Percentiles rank a stretch among this genome's conserved stretches.
phyloP scores from a whole-genome alignment of 352 stramenopile species.

The Plasmopara halstedii region DNA sequence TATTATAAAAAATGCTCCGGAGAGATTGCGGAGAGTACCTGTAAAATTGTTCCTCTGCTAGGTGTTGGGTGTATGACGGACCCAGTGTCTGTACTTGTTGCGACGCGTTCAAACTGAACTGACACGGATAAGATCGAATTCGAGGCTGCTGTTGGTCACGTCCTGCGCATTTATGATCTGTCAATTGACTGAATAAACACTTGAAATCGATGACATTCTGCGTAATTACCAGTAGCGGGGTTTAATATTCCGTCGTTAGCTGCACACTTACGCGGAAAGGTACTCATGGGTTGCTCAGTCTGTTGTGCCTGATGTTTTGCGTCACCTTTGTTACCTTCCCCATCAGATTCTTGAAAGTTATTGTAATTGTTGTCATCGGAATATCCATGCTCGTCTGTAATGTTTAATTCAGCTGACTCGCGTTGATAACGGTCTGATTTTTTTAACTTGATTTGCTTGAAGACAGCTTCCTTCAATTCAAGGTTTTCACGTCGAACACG shows the following conservation, averaged over 20 bases:
- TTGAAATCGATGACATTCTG: conserved; percentile 12
- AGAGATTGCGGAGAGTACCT: conserved; percentile 10
- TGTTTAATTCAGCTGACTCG: conserved; percentile 1
- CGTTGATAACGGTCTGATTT: conserved; percentile 5
- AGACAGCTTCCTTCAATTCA: conserved; percentile 46
- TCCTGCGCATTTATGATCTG: conserved; percentile 2
- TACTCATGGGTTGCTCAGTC: conserved; percentile 11
- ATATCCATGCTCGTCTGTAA: conserved; percentile 1
- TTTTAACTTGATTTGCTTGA: conserved; percentile 31
- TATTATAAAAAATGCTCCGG: neutral
- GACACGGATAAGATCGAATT: conserved; percentile 3
- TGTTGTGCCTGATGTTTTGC: conserved; percentile 2
- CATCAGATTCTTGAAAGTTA: conserved; percentile 2
- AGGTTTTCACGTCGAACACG: conserved; percentile 20
- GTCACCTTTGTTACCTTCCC: conserved; percentile 2
- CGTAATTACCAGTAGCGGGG: conserved; percentile 2
- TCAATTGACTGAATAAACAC: conserved; percentile 21
- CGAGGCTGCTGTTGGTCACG: conserved; percentile 10
- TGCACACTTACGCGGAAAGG: conserved; percentile 9
- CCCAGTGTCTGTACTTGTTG: conserved; percentile 14
- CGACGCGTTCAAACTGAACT: conserved; percentile 1
- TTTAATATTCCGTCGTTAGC: conserved; percentile 5
- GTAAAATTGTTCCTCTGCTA: conserved; percentile 25
- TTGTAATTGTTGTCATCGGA: conserved; percentile 10
- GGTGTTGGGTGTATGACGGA: conserved; percentile 16